These are phyloP conservation scores for Houttuynia cordata DNA, from an alignment of 164 flowering plant genomes.

Conservation along the genomic window DNA sequence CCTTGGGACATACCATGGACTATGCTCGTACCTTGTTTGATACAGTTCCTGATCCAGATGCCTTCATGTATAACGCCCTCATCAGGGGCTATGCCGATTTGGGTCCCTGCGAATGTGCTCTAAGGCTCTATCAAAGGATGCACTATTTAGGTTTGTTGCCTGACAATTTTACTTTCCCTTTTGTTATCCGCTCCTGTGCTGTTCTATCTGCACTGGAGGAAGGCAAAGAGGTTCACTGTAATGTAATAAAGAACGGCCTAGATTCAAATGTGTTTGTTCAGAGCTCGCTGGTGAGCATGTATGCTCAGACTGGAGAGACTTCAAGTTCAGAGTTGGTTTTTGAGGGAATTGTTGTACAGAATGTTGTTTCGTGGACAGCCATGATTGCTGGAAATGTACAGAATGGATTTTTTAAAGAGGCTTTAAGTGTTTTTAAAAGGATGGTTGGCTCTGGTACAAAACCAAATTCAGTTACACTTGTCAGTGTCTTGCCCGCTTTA, in stretches of 20 bases:
- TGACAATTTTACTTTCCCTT: constrained; percentile 25
- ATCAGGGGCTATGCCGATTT: constrained; percentile 21
- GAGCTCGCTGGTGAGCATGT: constrained; percentile 23
- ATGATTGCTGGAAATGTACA: constrained; percentile 27
- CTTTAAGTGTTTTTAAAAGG: constrained; percentile 15
- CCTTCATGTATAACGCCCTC: constrained; percentile 23
- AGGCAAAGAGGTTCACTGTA: constrained; percentile 22
- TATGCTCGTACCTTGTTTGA: constrained; percentile 23
- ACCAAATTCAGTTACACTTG: constrained; percentile 24
- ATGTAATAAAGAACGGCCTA: constrained; percentile 20
- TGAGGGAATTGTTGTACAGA: constrained; percentile 14
- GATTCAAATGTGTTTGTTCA: constrained; percentile 19
- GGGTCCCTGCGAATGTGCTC: constrained; percentile 23
- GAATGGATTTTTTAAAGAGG: constrained; percentile 14
- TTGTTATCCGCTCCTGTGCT: constrained; percentile 23
- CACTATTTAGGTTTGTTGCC: constrained; percentile 18
- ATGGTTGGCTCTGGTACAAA: constrained; percentile 18
- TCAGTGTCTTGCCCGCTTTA: constrained; percentile 26
- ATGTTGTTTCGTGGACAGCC: constrained; percentile 26
- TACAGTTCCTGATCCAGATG: constrained; percentile 20
- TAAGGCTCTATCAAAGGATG: constrained; percentile 18
- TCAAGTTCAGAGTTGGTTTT: constrained; percentile 19
- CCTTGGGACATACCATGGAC: constrained; percentile 6
- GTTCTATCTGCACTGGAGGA: constrained; percentile 16
- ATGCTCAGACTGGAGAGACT: constrained; percentile 18